phyloP scores from a whole-genome alignment of 1,284 basidiomycete species.

The Apiotrichum porosum region DNA sequence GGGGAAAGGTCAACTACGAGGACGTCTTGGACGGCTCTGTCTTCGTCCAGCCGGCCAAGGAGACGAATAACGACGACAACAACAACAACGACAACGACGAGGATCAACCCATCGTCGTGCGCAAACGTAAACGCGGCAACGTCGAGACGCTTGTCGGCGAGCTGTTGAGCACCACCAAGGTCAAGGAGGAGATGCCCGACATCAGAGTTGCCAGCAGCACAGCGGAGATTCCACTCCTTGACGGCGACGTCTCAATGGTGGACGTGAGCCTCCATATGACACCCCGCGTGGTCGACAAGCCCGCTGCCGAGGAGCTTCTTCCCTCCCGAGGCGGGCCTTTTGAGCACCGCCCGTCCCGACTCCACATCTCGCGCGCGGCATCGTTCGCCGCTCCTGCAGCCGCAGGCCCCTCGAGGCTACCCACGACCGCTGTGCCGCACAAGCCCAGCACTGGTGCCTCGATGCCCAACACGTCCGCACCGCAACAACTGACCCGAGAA shows the following conservation, averaged over 20 bases:
- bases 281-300: too few relatives aligned
- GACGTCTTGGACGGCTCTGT: slow-evolving; percentile 29
- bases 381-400: slow-evolving; percentile 18
- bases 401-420: slow-evolving; percentile 8
- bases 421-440: not conserved
- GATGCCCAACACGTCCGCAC: too few relatives aligned
- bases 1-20: slow-evolving; percentile 25
- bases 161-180: slow-evolving; percentile 26
- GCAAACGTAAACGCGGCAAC: slow-evolving; percentile 23
- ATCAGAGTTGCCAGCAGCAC: slow-evolving; percentile 15
- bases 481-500: not conserved
- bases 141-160: slow-evolving; percentile 34
- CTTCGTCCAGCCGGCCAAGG: slow-evolving; percentile 5
- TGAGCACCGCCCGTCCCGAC: slow-evolving; percentile 29
- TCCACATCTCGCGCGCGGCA: slow-evolving; percentile 30
- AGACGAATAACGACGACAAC: slow-evolving; percentile 10
- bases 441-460: too few relatives aligned
- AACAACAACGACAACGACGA: slow-evolving; percentile 21
- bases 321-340: slow-evolving; percentile 1
- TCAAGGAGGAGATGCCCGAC: not conserved
- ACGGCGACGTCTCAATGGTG: too few relatives aligned
- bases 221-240: too few relatives aligned
- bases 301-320: not conserved
- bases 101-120: slow-evolving; percentile 26
- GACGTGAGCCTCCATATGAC: too few relatives aligned